phyloP scores from a whole-genome alignment of 2,329 filamentous ascomycete genomes.

The Pyrenophora teres region DNA sequence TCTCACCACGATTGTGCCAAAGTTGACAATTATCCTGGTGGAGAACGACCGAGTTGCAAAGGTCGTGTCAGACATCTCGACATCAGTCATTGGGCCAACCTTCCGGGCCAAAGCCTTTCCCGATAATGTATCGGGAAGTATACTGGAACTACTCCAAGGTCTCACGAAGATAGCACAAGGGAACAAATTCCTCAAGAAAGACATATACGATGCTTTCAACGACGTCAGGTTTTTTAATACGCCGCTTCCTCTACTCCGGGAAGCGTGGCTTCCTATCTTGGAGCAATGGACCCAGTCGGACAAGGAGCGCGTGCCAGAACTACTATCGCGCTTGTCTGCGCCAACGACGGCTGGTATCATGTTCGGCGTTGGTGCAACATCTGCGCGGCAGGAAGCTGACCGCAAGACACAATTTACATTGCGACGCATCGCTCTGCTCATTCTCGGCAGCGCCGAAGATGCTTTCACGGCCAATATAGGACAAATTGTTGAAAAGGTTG shows the following conservation, averaged over 20 bases:
- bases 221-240: conserved; percentile 84
- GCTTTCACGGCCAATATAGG: conserved; percentile 78
- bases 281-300: conserved; percentile 84
- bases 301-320: conserved; percentile 84
- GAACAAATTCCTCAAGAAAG: conserved; percentile 91
- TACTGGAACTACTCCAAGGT: conserved; percentile 74
- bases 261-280: conserved; percentile 81
- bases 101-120: conserved; percentile 87
- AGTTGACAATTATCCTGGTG: conserved; percentile 79
- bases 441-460: conserved; percentile 78
- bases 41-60: conserved; percentile 82
- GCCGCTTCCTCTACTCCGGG: conserved; percentile 66
- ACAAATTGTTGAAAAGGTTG: conserved; percentile 77
- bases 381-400: conserved; percentile 91
- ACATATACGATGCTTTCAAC: conserved; percentile 89
- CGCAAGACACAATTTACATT: conserved; percentile 89
- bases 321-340: conserved; percentile 76
- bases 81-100: conserved; percentile 78
- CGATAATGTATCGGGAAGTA: conserved; percentile 74
- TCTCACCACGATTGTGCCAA: conserved; percentile 76
- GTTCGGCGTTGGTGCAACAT: conserved; percentile 96
- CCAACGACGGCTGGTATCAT: conserved; percentile 95
- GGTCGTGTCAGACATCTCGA: conserved; percentile 79
- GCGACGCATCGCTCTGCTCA: conserved; percentile 76
- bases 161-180: conserved; percentile 77